Base-by-base conservation (phyloP, 2,329 filamentous ascomycete genomes). In the Calonectria leucothoes region DNA sequence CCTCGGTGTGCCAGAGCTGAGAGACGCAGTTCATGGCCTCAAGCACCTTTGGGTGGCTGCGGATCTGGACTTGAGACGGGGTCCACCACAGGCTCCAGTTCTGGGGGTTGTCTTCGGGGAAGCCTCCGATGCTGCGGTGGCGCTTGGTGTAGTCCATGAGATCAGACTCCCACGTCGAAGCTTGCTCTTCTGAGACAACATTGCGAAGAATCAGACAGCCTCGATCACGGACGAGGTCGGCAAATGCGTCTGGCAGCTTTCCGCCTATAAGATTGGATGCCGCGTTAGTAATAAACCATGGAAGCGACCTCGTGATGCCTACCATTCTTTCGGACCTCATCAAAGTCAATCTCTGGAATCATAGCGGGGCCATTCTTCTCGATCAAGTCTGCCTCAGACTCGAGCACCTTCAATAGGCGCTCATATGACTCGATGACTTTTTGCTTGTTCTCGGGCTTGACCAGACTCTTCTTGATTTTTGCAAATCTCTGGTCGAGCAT, bases 71-170 rank as follows among this genome's bases (percentile, higher is more conserved):
- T n/a, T 71, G 69, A 2, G 69, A 52, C 1, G 35, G 29, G 0
- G 69, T 71, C 69, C 69, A 71, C 48, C 57, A 71, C 2, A 71
- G 31, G 11, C 51, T 67, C 51, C 65, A 71, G 33, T 37, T 59
- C n/a, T 59, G 51, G 3, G 69, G 69, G 11, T 67, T 55, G 20
- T 71, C 37, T 15, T 63, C 49, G 4, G 69, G 69, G 17, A 61
- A 57, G 6, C 69, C 69, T 25, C 64, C 75, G 8, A 76, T 66
- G 7, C 42, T 71, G 25, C 74, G 76, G 49, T 81, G 76, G 11
- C 63, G 45, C 52, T 76, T 70, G 5, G 73, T 74, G 66, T 80
- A 81, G n/a, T 45, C 69, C 61, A 72, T 71, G 1, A 80, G 64
- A 27, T 61, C 55, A 20, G 55, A 20, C 10, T 61, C 55, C 55